Evolutionary conservation across 441 rosid species (phyloP), one percentile per base, ranked within the genome.

Genomic region (Gossypium trilobum): DNA sequence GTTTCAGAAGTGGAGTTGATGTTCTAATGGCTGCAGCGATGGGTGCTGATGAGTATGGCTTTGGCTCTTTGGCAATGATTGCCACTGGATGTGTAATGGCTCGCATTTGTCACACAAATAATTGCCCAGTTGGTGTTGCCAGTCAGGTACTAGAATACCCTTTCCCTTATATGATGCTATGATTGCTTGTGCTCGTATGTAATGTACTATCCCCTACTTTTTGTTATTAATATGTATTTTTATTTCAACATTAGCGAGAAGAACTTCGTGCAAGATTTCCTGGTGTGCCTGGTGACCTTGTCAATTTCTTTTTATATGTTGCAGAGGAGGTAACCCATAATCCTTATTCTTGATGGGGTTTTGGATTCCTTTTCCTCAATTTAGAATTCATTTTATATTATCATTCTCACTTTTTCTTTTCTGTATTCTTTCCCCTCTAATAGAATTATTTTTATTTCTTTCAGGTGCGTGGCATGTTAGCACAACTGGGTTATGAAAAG

Each of bases 41-140:
- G 98, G 99, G 99, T 72, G 98, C 98, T 75, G 98, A 95, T 77
- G 99, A 95, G 78, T 95, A 87, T 75, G 99, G 98, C 19, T 95
- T 95, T 84, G 98, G 99, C 81, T 92, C 99, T 50, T 84, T 95
- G 71, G 99, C 99, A 70, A 92, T 95, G 99, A 95, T 95, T 87
- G 99, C 99, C 77, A 95, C 99, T 77, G 99, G 99, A 17, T 95
- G 99, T 82, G 92, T 95, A 74, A 95, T 92, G 98, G 99, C 99
- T 70, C 98, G 98, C 82, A 95, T 95, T 75, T 92, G 99, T 80
- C 99, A 95, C 82, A 95, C 98, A 72, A 95, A 95, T 78, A 95
- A 92, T 77, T 95, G 99, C 70, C 99, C 99, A 22, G 98, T 95
- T 60, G 99, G 99, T 76, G 99, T 92, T 33, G 98, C 98, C 56